Evolutionary conservation across 768 basidiomycete species (phyloP), one percentile per base, ranked within the genome.

Genomic region (Flagelloscypha sp.): DNA sequence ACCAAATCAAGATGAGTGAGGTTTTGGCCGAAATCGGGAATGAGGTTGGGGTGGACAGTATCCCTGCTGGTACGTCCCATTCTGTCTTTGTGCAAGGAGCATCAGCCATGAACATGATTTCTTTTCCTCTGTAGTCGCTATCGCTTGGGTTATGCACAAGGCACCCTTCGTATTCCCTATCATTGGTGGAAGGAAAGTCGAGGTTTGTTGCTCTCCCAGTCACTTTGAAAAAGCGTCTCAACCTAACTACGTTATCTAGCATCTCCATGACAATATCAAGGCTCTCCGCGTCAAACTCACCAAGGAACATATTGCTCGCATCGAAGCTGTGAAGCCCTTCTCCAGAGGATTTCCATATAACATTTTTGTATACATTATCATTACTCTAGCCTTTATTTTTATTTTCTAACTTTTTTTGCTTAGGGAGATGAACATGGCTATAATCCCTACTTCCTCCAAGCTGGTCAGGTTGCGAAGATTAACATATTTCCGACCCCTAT

Each of bases 81-180:
- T 39, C 9, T 17, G 15, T 20, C 15, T n/a, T n/a, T n/a, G n/a
- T n/a, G n/a, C n/a, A n/a, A n/a, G n/a, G n/a, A n/a, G 9, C n/a
- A 24, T 16, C 20, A n/a, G 11, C 17, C 6, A 23, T 24, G 53
- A 10, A 48, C 52, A 35, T 46, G 45, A 27, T n/a, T n/a, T n/a
- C n/a, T n/a, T n/a, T n/a, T 46, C 64, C n/a, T n/a, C n/a, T n/a
- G 48, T n/a, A 43, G 65, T 68, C 8, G 68, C 66, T 8, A 61
- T 70, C 38, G 61, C 63, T 11, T 67, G 65, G 27, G 47, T 70
- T 24, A 55, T 70, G 53, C 63, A 64, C 29, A 71, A 69, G 47
- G 49, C 65, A n/a, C 59, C 61, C 1, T 65, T 60, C 27, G 63
- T 66, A 5, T 69, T 70, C 44, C 64, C 64, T 0, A 52, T 66